phyloP scores from a whole-genome alignment of 306 rosid species.

The Cajanus cajan region DNA sequence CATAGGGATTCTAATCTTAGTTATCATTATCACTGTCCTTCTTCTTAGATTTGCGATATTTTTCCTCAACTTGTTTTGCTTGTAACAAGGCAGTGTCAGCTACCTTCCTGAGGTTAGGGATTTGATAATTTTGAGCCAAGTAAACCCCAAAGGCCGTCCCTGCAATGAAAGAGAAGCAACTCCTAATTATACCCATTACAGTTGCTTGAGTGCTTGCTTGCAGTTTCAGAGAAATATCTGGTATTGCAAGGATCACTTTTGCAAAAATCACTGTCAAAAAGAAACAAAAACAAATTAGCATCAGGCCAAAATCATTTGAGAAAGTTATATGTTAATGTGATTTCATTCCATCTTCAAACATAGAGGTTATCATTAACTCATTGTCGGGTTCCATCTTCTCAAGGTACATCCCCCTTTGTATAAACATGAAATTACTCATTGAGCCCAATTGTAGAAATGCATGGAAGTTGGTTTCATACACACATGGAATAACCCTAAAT shows the following conservation, averaged over 20 bases:
- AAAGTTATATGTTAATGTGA: neutral
- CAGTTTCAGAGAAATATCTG: neutral
- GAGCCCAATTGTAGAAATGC: neutral
- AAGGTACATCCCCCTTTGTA: neutral
- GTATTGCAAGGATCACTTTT: constrained; percentile 8
- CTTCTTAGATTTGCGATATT: constrained; percentile 62
- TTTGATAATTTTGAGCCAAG: constrained; percentile 71
- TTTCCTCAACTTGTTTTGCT: constrained; percentile 53
- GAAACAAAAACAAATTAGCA: constrained; percentile 13
- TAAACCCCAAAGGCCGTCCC: constrained; percentile 69
- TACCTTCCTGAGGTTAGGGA: constrained; percentile 68
- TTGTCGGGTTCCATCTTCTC: neutral
- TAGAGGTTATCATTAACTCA: neutral
- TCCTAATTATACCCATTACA: constrained; percentile 71
- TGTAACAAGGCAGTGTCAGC: constrained; percentile 38
- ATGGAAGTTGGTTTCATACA: neutral
- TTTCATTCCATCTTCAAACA: neutral
- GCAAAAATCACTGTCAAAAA: constrained; percentile 26
- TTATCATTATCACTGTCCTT: constrained; percentile 18
- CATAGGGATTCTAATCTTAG: neutral
- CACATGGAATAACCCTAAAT: neutral
- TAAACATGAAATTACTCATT: neutral
- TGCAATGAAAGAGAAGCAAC: constrained; percentile 58
- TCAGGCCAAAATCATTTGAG: neutral
- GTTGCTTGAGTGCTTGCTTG: constrained; percentile 14